Percentiles rank a stretch among this genome's conserved stretches.
Conservation (phyloP, 257 asterid species). For the Solanum neorickii region DNA sequence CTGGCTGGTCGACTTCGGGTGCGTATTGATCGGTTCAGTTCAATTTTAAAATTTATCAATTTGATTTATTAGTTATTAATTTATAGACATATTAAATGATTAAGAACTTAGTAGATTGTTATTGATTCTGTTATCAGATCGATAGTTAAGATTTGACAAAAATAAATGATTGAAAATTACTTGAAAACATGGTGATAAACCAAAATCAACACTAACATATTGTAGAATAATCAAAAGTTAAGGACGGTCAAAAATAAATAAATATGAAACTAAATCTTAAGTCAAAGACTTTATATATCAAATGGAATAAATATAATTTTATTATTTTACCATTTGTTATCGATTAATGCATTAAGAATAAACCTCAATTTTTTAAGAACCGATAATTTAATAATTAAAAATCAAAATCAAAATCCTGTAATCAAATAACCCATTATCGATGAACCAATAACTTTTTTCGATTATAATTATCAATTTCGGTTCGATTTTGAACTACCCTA, state of each 20-base stretch:
- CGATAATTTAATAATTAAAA: neutral
- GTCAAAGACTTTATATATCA: neutral
- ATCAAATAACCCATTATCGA: neutral
- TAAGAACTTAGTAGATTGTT: too few species aligned
- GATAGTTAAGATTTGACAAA: neutral
- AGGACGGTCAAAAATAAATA: neutral
- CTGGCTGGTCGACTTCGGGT: neutral
- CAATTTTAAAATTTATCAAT: too few species aligned
- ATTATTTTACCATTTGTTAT: too few species aligned
- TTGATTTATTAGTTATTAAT: too few species aligned
- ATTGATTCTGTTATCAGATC: too few species aligned
- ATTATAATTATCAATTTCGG: neutral
- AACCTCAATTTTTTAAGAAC: neutral
- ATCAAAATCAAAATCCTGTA: too few species aligned
- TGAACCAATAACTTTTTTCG: neutral
- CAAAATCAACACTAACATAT: neutral
- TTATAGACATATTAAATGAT: too few species aligned
- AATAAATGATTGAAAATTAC: too few species aligned
- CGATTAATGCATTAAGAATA: neutral
- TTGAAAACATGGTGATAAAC: neutral
- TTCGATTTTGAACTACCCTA: too few species aligned
- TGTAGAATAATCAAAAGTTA: neutral
- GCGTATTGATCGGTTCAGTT: accelerated
- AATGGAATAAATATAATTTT: too few species aligned
- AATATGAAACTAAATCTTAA: too few species aligned